These are phyloP conservation scores for Trichopus zeylanicus DNA, from an alignment of 116 monocot genomes.

Conservation along the genomic window DNA sequence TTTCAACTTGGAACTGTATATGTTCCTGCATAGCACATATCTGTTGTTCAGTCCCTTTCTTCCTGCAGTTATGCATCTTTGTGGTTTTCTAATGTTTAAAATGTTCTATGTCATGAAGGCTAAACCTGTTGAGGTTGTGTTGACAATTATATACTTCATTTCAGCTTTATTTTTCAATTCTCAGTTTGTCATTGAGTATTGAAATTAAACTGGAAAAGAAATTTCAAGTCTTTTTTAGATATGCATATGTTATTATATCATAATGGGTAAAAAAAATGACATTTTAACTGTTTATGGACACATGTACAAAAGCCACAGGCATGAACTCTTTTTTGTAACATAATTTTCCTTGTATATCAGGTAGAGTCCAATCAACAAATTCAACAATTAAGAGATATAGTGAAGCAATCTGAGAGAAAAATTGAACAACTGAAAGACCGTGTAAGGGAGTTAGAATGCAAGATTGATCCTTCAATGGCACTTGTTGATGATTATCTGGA, in stretches of 20 bases:
- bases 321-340: slow-evolving; percentile 11
- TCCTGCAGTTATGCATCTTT: too few relatives aligned
- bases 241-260: slow-evolving; percentile 23
- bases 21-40: too few relatives aligned
- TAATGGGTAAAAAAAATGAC: slow-evolving; percentile 23
- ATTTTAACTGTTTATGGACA: slow-evolving; percentile 21
- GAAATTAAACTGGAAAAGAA: too few relatives aligned
- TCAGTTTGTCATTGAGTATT: too few relatives aligned
- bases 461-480: neutral
- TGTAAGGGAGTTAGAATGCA: neutral
- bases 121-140: too few relatives aligned
- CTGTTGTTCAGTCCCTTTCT: too few relatives aligned
- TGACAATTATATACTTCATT: too few relatives aligned
- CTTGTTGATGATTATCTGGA: slow-evolving; percentile 20
- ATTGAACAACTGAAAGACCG: neutral
- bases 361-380: neutral
- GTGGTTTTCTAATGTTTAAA: too few relatives aligned
- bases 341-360: neutral
- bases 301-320: slow-evolving; percentile 34
- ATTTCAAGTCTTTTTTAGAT: slow-evolving; percentile 25
- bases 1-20: too few relatives aligned
- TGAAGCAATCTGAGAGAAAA: slow-evolving; percentile 1
- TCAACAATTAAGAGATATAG: neutral
- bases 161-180: too few relatives aligned
- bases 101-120: too few relatives aligned